phyloP scores from a whole-genome alignment of 257 asterid genomes.

The Solanum phureja region DNA sequence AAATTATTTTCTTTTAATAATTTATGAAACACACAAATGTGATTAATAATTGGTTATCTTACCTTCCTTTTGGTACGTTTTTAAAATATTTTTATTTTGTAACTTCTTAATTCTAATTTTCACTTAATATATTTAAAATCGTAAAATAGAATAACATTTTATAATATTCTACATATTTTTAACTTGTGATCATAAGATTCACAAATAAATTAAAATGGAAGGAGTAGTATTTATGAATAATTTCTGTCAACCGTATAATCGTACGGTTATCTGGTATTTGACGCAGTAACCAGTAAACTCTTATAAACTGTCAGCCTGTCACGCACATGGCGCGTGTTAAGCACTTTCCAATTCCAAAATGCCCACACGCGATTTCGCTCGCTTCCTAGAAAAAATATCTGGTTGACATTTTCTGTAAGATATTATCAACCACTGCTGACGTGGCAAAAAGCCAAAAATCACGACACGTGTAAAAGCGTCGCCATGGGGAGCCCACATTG shows the following conservation, averaged over 20 bases:
- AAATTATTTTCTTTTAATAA: neutral
- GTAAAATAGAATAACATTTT: too few species aligned
- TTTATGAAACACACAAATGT: neutral
- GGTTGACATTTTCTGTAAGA: conserved; percentile 23
- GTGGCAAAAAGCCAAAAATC: conserved; percentile 19
- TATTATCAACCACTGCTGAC: conserved; percentile 29
- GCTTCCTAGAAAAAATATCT: conserved; percentile 34
- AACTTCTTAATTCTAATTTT: too few species aligned
- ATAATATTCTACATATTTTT: too few species aligned
- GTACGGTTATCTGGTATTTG: neutral
- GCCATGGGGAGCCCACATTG: conserved; percentile 44
- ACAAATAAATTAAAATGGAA: neutral
- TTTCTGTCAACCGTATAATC: neutral
- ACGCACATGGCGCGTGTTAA: neutral
- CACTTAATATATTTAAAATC: neutral
- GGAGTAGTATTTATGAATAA: neutral
- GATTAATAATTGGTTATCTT: neutral
- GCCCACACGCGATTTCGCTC: neutral
- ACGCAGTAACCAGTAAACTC: neutral
- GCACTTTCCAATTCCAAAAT: neutral
- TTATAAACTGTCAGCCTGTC: neutral
- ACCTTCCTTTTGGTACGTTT: too few species aligned
- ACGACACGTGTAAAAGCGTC: conserved; percentile 71
- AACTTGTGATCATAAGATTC: neutral
- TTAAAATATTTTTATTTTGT: too few species aligned